Conservation (phyloP, 1,284 basidiomycete genomes). For the Apiotrichum domesticum region DNA sequence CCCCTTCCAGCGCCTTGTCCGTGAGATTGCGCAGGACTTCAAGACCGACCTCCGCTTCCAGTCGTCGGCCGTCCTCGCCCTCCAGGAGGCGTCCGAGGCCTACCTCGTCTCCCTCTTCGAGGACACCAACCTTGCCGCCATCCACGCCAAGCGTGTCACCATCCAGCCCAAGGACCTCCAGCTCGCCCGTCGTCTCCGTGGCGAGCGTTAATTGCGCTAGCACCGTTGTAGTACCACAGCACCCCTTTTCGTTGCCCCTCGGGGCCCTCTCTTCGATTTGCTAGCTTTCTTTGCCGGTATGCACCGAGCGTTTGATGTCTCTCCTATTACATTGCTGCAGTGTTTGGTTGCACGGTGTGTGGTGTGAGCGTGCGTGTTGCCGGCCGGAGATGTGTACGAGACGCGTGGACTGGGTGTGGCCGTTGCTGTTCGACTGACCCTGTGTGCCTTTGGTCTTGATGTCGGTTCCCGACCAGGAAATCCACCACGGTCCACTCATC, state of each 20-base stretch:
- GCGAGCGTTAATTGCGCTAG: slow-evolving; percentile 55
- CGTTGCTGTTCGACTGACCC: too few relatives aligned
- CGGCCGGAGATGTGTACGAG: too few relatives aligned
- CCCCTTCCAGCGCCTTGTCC: slow-evolving; percentile 85
- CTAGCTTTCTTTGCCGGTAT: slow-evolving; percentile 12
- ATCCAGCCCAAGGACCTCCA: slow-evolving; percentile 74
- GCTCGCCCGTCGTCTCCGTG: slow-evolving; percentile 68
- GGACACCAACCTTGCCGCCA: slow-evolving; percentile 75
- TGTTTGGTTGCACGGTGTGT: too few relatives aligned
- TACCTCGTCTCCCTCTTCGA: slow-evolving; percentile 83
- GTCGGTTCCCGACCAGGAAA: too few relatives aligned
- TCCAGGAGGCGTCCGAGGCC: slow-evolving; percentile 85
- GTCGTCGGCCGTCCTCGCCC: slow-evolving; percentile 80
- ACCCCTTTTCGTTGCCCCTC: background rate
- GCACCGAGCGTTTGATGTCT: slow-evolving; percentile 10
- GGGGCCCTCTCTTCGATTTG: slow-evolving; percentile 16
- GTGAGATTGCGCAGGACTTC: slow-evolving; percentile 61
- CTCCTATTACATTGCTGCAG: background rate
- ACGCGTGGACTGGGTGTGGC: too few relatives aligned
- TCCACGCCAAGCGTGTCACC: slow-evolving; percentile 83
- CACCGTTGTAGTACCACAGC: background rate
- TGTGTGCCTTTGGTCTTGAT: too few relatives aligned
- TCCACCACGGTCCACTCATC: too few relatives aligned
- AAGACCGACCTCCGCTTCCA: slow-evolving; percentile 90
- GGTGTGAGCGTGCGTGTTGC: too few relatives aligned